Conservation (phyloP, 2,329 filamentous ascomycete species). For the Cladorrhinum sp. region DNA sequence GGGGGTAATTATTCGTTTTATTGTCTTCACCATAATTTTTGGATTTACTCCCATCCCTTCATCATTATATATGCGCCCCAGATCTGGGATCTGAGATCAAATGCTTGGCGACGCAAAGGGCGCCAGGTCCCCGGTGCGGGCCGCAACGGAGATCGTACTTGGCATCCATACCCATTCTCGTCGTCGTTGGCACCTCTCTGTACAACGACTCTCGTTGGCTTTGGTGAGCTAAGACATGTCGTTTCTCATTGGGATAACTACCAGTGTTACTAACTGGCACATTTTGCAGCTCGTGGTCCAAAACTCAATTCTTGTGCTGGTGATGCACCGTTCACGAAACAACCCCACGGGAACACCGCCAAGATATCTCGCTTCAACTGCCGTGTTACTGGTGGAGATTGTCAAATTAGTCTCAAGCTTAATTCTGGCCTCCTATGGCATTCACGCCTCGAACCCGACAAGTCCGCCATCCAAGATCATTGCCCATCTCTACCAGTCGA, state of each 20-base stretch:
- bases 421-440: slow-evolving; percentile 60
- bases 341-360: slow-evolving; percentile 15
- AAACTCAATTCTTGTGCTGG: slow-evolving; percentile 26
- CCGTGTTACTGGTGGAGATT: slow-evolving; percentile 65
- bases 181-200: slow-evolving; percentile 18
- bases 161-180: slow-evolving; percentile 4
- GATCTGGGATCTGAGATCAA: not conserved
- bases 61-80: not conserved
- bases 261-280: not conserved
- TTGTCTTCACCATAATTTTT: not conserved
- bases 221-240: slow-evolving; percentile 15
- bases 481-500: slow-evolving; percentile 39
- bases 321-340: slow-evolving; percentile 26
- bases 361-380: slow-evolving; percentile 65
- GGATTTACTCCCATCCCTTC: not conserved
- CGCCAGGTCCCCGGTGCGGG: slow-evolving; percentile 8
- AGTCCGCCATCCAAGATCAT: slow-evolving; percentile 5
- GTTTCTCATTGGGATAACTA: not conserved
- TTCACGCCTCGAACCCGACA: slow-evolving; percentile 15
- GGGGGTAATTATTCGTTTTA: not conserved
- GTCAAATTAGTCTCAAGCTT: slow-evolving; percentile 62
- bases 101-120: slow-evolving; percentile 13
- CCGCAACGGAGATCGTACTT: slow-evolving; percentile 2
- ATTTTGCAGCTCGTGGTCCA: slow-evolving; percentile 22
- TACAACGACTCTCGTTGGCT: slow-evolving; percentile 21